Evolutionary conservation across 805 yeast species (phyloP).

Genomic region (Yarrowia divulgata): DNA sequence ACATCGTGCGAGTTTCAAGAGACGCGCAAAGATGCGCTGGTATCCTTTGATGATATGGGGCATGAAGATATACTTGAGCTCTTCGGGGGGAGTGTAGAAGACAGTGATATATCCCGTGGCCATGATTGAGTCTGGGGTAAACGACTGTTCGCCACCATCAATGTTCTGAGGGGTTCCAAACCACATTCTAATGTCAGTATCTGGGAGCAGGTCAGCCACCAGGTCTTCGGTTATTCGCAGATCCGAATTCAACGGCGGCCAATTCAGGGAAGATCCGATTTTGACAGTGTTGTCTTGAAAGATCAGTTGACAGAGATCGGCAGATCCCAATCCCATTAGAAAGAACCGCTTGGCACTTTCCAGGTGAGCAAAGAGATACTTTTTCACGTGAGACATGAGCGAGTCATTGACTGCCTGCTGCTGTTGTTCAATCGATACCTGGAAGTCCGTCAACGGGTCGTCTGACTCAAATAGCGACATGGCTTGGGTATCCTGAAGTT

Average conservation of each 20-base stretch:
- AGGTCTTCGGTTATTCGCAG: constrained; percentile 2
- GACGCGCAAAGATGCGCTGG: constrained; percentile 7
- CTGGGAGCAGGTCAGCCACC: neutral
- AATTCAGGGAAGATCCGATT: neutral
- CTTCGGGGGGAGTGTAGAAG: constrained; percentile 21
- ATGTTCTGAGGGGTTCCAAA: constrained; percentile 10
- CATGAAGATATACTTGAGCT: constrained; percentile 20
- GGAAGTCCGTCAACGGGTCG: neutral
- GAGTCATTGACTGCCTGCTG: constrained; percentile 10
- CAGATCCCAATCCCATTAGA: constrained; percentile 4
- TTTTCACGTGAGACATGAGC: constrained; percentile 9
- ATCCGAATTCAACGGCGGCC: constrained; percentile 29
- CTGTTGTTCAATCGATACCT: constrained; percentile 5
- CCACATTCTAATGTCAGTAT: neutral
- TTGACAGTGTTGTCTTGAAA: constrained; percentile 4
- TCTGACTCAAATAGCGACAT: neutral
- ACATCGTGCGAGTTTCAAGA: constrained; percentile 12
- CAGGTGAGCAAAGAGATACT: neutral
- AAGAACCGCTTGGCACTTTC: constrained; percentile 15
- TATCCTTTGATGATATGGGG: neutral
- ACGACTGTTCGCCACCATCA: neutral
- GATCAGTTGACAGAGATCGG: constrained; percentile 3
- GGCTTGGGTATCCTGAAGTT: neutral
- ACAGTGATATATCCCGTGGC: constrained; percentile 13
- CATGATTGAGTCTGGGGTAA: neutral